These are phyloP conservation scores for Xylariales sp. DNA, from an alignment of 2,329 filamentous ascomycete species.

Conservation along the genomic window DNA sequence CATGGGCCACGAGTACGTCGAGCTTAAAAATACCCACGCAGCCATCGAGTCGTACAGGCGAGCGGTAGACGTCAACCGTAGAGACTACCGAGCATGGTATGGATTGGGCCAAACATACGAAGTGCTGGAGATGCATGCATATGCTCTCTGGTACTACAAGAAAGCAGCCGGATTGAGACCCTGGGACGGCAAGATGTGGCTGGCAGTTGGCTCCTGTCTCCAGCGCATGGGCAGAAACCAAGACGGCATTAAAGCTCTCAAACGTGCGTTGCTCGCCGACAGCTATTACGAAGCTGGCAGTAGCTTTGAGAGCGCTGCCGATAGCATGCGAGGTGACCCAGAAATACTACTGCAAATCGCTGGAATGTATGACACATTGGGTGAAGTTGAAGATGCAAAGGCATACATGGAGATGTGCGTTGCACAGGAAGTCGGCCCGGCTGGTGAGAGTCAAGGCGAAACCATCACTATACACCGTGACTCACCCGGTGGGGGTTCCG, in stretches of 20 bases:
- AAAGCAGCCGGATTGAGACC: constrained; percentile 92
- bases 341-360: constrained; percentile 93
- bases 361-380: constrained; percentile 83
- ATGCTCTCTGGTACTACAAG: constrained; percentile 97
- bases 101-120: constrained; percentile 97
- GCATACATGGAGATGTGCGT: constrained; percentile 97
- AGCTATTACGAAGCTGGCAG: constrained; percentile 81
- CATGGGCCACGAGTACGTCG: constrained; percentile 99
- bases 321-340: constrained; percentile 74
- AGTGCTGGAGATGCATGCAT: constrained; percentile 97
- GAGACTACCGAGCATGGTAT: constrained; percentile 98
- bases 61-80: constrained; percentile 93
- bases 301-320: constrained; percentile 60
- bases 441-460: constrained; percentile 57
- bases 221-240: constrained; percentile 86
- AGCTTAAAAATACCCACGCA: constrained; percentile 97
- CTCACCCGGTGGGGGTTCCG: constrained; percentile 56
- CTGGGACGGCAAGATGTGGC: constrained; percentile 99
- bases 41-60: constrained; percentile 97
- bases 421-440: constrained; percentile 83
- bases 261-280: constrained; percentile 88
- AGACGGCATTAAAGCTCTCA: constrained; percentile 96
- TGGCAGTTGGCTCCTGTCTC: constrained; percentile 91
- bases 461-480: constrained; percentile 68
- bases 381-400: constrained; percentile 82